phyloP scores from a whole-genome alignment of 148 eudicot species.

The Amaranthus hypochondriacus region DNA sequence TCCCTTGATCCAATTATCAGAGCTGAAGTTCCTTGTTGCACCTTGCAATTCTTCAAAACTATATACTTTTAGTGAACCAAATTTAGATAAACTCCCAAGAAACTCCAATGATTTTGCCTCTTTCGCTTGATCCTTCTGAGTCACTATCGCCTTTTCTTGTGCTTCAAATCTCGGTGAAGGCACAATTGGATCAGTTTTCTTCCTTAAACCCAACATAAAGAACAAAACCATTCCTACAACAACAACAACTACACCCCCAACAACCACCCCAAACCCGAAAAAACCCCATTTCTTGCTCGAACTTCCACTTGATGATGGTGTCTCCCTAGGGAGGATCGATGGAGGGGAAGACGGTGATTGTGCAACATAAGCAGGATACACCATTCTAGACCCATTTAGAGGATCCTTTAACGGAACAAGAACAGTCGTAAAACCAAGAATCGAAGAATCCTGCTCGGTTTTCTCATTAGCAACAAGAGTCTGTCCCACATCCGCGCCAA shows the following conservation, averaged over 20 bases:
- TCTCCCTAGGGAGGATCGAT: too few species aligned
- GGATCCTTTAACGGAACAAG: too few species aligned
- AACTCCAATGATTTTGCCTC: conserved; percentile 27
- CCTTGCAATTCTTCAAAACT: conserved; percentile 48
- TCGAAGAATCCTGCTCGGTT: too few species aligned
- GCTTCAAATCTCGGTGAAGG: conserved; percentile 29
- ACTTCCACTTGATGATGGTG: conserved; percentile 7
- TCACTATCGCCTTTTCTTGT: conserved; percentile 12
- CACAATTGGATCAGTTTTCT: conserved; percentile 12
- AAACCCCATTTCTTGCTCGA: conserved; percentile 34
- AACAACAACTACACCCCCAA: conserved; percentile 33
- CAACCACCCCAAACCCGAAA: conserved; percentile 38
- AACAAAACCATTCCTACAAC: conserved; percentile 20
- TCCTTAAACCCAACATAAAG: conserved; percentile 13
- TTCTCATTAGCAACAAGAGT: too few species aligned
- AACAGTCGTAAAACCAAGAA: too few species aligned
- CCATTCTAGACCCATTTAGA: too few species aligned
- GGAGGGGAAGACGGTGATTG: too few species aligned
- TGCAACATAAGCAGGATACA: too few species aligned
- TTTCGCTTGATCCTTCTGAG: background rate
- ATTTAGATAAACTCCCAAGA: conserved; percentile 29
- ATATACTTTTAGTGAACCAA: conserved; percentile 45
- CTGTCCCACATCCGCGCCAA: conserved; percentile 33
- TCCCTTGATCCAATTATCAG: conserved; percentile 35
- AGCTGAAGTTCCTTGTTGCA: conserved; percentile 54